Evolutionary conservation across 805 yeast genomes (phyloP).

Genomic region (Saturnispora besseyi): DNA sequence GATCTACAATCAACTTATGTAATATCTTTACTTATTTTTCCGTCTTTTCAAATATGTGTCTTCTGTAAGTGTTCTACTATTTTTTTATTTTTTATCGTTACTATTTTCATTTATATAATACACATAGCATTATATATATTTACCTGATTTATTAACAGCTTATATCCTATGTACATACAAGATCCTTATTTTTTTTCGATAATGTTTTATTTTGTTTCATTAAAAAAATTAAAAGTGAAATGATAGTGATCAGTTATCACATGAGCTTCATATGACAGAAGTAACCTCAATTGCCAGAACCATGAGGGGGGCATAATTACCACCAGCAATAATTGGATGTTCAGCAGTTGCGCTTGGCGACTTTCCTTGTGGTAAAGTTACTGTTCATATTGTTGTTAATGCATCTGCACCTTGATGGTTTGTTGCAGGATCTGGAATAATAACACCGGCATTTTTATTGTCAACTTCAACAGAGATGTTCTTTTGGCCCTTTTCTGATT

Average conservation of each 20-base stretch:
- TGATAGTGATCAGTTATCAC: not conserved
- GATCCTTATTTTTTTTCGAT: not conserved
- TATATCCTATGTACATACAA: not conserved
- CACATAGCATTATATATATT: not conserved
- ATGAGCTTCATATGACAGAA: not conserved
- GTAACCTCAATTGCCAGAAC: not conserved
- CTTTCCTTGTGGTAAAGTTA: not conserved
- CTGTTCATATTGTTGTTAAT: not conserved
- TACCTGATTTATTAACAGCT: not conserved
- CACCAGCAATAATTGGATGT: not conserved
- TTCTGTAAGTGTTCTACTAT: not conserved
- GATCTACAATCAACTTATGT: slow-evolving; percentile 81
- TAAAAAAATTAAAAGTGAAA: not conserved
- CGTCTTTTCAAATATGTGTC: not conserved
- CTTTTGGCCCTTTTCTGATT: not conserved
- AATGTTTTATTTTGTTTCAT: not conserved
- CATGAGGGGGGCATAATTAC: not conserved
- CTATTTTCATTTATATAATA: not conserved
- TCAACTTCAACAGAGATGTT: slow-evolving; percentile 24
- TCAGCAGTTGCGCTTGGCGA: not conserved
- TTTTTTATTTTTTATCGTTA: not conserved
- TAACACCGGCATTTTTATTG: slow-evolving; percentile 7
- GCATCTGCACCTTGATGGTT: not conserved
- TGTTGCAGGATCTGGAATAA: not conserved
- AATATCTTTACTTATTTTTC: slow-evolving; percentile 5